Base-by-base conservation (phyloP, 192 early-diverging fungal species). In the Rhizoclosmatium sp. region DNA sequence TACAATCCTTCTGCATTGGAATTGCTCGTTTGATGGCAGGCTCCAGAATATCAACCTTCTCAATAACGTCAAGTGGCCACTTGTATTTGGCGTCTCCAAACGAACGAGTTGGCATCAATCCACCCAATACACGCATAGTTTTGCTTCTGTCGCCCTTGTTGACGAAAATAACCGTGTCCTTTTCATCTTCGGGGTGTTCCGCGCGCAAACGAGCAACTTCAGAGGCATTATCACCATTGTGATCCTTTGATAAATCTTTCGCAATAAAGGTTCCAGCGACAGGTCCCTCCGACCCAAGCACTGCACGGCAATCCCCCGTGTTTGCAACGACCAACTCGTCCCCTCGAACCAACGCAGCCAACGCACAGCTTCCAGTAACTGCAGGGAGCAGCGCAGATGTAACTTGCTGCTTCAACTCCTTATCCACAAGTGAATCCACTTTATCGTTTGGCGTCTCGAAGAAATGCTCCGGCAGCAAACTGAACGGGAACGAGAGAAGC, bases 41-140 rank as follows among this genome's bases (percentile, higher is more conserved):
- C 7, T 58, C 59, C 2, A 75, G 9, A 7, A 75, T 12, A 58
- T 71, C 70, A 16, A 71, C 70, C 60, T 75, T 75, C 7, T 64
- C 49, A 46, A 19, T 85, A 31, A 85, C 71, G 23, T 58, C 58
- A 9, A 47, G 9, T 0, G 81, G 75, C 85, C 85, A 89, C 65
- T 89, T 89, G 76, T 85, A 89, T 12, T 75, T 72, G 0, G 87
- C 77, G 71, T 88, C 87, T 82, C 86, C 88, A 79, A 89, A 88
- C 2, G 85, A 81, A 12, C 88, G 62, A 3, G 88, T 84, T 5
- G 88, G 88, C 86, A 86, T 86, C 62, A 89, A 59, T 7, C 85
- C 83, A 16, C 88, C 88, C 2, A 89, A 68, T 4, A 89, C 79
- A 10, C 88, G 69, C 42, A 80, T 83, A 3, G 81, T 75, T 7